Conservation (phyloP, 306 rosid species). For the Glycine tomentella region DNA sequence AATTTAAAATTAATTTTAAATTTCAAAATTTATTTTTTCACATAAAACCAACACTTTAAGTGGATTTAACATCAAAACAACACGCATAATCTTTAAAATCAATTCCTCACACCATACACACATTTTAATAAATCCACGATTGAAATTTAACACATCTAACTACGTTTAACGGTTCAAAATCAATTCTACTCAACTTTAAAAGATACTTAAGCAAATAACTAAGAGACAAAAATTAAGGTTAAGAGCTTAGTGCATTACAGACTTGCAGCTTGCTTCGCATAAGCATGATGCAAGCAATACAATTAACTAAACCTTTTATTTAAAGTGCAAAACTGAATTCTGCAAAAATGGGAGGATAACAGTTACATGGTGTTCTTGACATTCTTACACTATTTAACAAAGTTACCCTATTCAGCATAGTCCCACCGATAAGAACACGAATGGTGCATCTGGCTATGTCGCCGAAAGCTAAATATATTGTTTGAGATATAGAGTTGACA, state of each 20-base stretch:
- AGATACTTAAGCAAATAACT: neutral
- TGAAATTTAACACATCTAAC: neutral
- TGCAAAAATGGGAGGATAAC: neutral
- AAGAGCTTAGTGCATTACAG: neutral
- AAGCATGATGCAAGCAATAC: conserved; percentile 26
- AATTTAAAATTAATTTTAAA: too few species aligned
- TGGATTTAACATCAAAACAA: too few species aligned
- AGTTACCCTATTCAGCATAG: neutral
- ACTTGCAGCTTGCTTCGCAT: conserved; percentile 15
- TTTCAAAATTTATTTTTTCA: too few species aligned
- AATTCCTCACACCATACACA: neutral
- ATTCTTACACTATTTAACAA: conserved; percentile 2
- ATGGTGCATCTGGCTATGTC: conserved; percentile 29
- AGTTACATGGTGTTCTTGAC: conserved; percentile 12
- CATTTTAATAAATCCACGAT: neutral
- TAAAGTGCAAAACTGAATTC: neutral
- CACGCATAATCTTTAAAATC: too few species aligned
- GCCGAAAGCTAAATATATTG: conserved; percentile 4
- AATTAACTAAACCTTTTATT: conserved; percentile 14
- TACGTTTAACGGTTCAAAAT: neutral
- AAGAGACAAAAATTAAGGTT: neutral
- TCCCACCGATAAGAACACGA: neutral
- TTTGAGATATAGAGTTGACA: conserved; percentile 7
- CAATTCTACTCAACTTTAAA: neutral
- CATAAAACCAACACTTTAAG: too few species aligned